Percentiles rank a stretch among this genome's conserved stretches.
Evolutionary conservation across 2,329 filamentous ascomycete species (phyloP).

Genomic region (Nannizzia gypsea): DNA sequence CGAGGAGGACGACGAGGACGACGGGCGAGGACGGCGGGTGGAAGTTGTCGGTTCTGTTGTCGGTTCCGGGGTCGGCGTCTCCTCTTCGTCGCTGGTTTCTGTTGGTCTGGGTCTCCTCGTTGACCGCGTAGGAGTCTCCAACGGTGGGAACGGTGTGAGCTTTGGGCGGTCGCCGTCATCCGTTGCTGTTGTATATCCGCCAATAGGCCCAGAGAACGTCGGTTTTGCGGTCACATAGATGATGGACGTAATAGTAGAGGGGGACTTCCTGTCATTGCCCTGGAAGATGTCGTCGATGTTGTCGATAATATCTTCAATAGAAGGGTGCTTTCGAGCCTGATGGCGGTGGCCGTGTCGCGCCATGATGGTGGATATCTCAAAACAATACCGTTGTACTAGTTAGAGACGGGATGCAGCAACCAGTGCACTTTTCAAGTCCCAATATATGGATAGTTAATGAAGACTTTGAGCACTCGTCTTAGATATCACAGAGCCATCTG

Average conservation of each 20-base stretch:
- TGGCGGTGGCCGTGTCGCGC: conserved; percentile 11
- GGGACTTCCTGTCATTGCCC: background rate
- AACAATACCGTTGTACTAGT: background rate
- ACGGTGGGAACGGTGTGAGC: conserved; percentile 20
- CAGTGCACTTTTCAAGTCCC: conserved; percentile 9
- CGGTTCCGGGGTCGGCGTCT: background rate
- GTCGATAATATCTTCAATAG: conserved; percentile 3
- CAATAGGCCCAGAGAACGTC: conserved; percentile 42
- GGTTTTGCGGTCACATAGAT: conserved; percentile 43
- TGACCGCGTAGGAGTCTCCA: conserved; percentile 15
- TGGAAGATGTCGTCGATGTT: conserved; percentile 5
- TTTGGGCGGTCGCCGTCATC: conserved; percentile 6
- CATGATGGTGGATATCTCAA: background rate
- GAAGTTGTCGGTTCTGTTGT: conserved; percentile 8
- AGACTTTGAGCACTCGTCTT: too few relatives aligned
- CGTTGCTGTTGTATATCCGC: conserved; percentile 35
- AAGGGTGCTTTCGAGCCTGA: conserved; percentile 5
- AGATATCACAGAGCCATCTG: background rate
- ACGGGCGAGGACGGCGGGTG: conserved; percentile 1
- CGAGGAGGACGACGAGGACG: conserved; percentile 5
- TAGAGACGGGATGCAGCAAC: conserved; percentile 8
- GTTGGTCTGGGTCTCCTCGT: conserved; percentile 6
- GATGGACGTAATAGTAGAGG: conserved; percentile 17
- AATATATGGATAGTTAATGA: background rate
- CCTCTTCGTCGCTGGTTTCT: conserved; percentile 6